A percentile compares a stretch with the other conserved stretches of the same genome.
Evolutionary conservation across 345 rosid species (phyloP).

Genomic region (Brassica incana): DNA sequence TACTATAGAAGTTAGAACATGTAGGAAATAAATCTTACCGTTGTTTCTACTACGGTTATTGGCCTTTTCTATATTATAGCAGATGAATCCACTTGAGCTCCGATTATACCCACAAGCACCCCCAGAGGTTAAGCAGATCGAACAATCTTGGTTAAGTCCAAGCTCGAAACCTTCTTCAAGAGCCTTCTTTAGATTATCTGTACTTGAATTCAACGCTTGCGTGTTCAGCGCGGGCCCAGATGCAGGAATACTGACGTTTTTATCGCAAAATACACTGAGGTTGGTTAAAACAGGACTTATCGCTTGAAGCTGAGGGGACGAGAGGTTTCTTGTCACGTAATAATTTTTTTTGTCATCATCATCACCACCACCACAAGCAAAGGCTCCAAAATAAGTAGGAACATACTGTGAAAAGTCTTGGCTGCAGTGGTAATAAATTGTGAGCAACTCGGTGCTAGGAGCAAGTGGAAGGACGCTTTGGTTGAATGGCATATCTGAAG

Average conservation of each 20-base stretch:
- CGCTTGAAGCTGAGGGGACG: not conserved
- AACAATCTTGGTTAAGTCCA: constrained; percentile 27
- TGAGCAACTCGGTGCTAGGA: not conserved
- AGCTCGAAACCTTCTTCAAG: constrained; percentile 37
- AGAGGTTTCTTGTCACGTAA: constrained; percentile 2
- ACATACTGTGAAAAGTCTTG: not conserved
- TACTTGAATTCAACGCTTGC: not conserved
- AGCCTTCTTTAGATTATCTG: constrained; percentile 11
- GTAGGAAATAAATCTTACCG: not conserved
- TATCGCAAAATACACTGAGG: constrained; percentile 3
- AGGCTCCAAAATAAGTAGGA: not conserved
- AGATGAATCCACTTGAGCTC: constrained; percentile 4
- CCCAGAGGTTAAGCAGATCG: not conserved
- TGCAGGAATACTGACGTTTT: constrained; percentile 12
- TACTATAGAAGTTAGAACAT: not conserved
- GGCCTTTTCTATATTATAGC: constrained; percentile 9
- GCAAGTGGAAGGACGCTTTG: not conserved
- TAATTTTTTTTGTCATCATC: not conserved
- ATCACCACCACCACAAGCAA: not conserved
- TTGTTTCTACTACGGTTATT: not conserved
- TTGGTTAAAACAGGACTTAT: not conserved
- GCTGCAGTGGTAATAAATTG: constrained; percentile 38
- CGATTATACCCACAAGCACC: constrained; percentile 47
- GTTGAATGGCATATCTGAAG: not conserved
- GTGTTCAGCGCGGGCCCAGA: not conserved